A percentile compares a stretch with the other conserved stretches of the same genome.
These are phyloP conservation scores for Annulohypoxylon truncatum DNA, from an alignment of 2,329 filamentous ascomycete genomes.

Conservation along the genomic window DNA sequence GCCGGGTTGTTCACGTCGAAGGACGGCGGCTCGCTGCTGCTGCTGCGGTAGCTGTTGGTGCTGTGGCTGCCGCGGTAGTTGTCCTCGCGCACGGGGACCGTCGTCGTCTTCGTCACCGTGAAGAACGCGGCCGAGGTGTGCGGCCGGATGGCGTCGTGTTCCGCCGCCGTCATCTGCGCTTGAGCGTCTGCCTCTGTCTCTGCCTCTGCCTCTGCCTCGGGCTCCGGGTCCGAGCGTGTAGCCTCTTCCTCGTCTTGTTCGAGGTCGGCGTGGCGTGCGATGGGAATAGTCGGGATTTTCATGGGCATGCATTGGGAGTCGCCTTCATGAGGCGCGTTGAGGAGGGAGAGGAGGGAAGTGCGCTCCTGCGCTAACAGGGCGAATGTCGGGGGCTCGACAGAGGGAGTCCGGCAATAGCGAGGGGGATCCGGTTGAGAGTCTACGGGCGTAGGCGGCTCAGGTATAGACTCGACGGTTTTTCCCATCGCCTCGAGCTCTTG, in stretches of 20 bases:
- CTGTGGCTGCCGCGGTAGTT: conserved; percentile 25
- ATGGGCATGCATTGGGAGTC: conserved; percentile 52
- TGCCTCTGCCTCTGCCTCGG: neutral
- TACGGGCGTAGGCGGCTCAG: conserved; percentile 49
- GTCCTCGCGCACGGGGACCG: conserved; percentile 62
- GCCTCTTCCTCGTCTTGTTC: conserved; percentile 15
- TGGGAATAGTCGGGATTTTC: conserved; percentile 51
- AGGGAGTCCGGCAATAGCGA: conserved; percentile 69
- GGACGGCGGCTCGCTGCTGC: conserved; percentile 52
- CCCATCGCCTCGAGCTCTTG: conserved; percentile 61
- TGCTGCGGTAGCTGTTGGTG: conserved; percentile 41
- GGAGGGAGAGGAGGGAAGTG: conserved; percentile 69
- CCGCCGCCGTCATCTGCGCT: conserved; percentile 15
- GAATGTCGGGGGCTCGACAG: conserved; percentile 70
- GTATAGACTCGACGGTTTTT: conserved; percentile 46
- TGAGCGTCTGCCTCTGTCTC: conserved; percentile 21
- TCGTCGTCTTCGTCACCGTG: conserved; percentile 62
- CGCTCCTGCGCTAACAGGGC: conserved; percentile 65
- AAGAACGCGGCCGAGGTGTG: conserved; percentile 62
- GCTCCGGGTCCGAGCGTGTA: neutral
- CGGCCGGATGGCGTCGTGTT: conserved; percentile 49
- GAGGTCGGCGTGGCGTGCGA: conserved; percentile 4
- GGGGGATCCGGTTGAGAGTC: conserved; percentile 50
- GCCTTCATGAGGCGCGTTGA: conserved; percentile 64
- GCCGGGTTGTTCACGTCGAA: conserved; percentile 69